Evolutionary conservation across 2,329 filamentous ascomycete species (phyloP).

Genomic region (Beauveria asiatica): DNA sequence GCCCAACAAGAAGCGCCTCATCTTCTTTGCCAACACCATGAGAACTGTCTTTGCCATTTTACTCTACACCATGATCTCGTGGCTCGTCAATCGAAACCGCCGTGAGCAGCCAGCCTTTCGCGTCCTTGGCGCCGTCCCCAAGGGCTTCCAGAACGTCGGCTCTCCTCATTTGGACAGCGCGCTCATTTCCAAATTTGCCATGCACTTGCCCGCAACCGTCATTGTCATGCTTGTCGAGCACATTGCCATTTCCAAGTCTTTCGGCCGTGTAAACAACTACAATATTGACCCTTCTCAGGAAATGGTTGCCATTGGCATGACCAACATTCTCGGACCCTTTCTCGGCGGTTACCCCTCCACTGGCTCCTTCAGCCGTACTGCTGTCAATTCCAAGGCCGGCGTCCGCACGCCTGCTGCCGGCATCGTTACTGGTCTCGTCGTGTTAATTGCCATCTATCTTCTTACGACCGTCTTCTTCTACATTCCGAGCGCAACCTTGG

Average conservation of each 20-base stretch:
- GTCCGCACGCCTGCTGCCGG: constrained; percentile 81
- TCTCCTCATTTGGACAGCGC: constrained; percentile 5
- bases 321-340: constrained; percentile 69
- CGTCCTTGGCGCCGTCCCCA: constrained; percentile 68
- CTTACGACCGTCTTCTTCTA: constrained; percentile 80
- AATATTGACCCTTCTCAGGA: constrained; percentile 74
- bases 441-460: constrained; percentile 77
- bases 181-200: constrained; percentile 37
- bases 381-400: constrained; percentile 90
- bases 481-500: constrained; percentile 67
- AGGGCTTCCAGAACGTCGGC: constrained; percentile 41
- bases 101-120: constrained; percentile 58
- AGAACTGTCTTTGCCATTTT: constrained; percentile 87
- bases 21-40: constrained; percentile 88
- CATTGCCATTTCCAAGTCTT: constrained; percentile 76
- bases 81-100: constrained; percentile 66
- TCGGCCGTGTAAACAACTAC: constrained; percentile 74
- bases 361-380: constrained; percentile 83
- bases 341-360: constrained; percentile 78
- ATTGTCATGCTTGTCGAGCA: constrained; percentile 76
- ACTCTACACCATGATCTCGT: constrained; percentile 87
- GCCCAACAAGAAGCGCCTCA: constrained; percentile 60
- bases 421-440: constrained; percentile 73
- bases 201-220: constrained; percentile 61
- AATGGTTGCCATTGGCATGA: constrained; percentile 67